These are phyloP conservation scores for Gnaphalium uliginosum DNA, from an alignment of 129 eudicot genomes.

Conservation along the genomic window DNA sequence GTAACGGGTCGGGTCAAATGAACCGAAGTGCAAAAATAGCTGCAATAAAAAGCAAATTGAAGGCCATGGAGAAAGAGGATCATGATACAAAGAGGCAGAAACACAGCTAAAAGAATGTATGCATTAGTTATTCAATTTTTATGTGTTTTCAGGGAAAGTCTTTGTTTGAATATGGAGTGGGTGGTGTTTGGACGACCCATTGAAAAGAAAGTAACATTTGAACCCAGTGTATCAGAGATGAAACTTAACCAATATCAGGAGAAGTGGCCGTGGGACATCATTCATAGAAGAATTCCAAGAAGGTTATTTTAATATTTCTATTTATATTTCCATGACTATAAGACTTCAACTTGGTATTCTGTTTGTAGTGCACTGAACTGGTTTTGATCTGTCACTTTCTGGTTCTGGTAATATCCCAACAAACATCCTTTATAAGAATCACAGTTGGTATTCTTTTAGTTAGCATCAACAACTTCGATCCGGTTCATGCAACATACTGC, in stretches of 20 bases:
- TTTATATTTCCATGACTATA: too few relatives aligned
- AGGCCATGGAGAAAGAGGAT: constrained; percentile 64
- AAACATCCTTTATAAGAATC: not conserved
- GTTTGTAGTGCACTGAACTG: too few relatives aligned
- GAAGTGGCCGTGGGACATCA: not conserved
- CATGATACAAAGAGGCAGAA: constrained; percentile 59
- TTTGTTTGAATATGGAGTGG: not conserved
- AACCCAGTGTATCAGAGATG: not conserved
- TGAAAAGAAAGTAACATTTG: not conserved
- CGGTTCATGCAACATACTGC: too few relatives aligned
- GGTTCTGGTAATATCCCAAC: too few relatives aligned
- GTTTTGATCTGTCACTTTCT: too few relatives aligned
- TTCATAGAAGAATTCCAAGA: not conserved
- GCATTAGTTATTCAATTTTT: not conserved
- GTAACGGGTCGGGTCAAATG: constrained; percentile 31
- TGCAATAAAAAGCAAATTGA: constrained; percentile 81
- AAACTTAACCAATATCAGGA: not conserved
- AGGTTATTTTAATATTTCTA: too few relatives aligned
- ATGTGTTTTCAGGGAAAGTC: not conserved
- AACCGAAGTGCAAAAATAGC: constrained; percentile 78
- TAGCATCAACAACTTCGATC: not conserved
- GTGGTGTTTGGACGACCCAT: not conserved
- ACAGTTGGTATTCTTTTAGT: too few relatives aligned
- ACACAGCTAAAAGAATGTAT: constrained; percentile 17
- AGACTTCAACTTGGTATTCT: too few relatives aligned